Conservation (phyloP, 192 early-diverging fungal species). For the Coemansia sp. region DNA sequence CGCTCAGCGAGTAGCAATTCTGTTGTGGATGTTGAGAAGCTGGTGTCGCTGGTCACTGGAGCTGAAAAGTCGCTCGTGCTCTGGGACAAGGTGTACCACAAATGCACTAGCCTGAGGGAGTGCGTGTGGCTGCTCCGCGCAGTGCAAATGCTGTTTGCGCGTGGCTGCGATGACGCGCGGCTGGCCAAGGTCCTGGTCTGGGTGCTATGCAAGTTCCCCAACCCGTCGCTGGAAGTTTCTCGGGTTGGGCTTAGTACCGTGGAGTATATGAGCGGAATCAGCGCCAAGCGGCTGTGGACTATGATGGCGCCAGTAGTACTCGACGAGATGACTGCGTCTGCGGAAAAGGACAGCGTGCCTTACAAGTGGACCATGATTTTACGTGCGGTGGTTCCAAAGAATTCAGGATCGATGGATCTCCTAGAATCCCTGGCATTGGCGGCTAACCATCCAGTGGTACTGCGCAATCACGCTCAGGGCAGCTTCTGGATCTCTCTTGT, state of each 20-base stretch:
- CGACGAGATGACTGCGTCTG: conserved; percentile 21
- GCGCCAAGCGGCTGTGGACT: conserved; percentile 32
- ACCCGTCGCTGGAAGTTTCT: conserved; percentile 23
- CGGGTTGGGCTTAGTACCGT: conserved; percentile 9
- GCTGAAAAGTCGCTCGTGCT: conserved; percentile 76
- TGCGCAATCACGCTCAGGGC: conserved; percentile 53
- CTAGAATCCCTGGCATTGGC: conserved; percentile 65
- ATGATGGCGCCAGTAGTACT: conserved; percentile 19
- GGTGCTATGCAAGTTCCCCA: conserved; percentile 48
- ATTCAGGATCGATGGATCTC: conserved; percentile 9
- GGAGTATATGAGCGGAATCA: conserved; percentile 22
- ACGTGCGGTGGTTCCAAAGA: conserved; percentile 14
- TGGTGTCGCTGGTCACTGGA: conserved; percentile 36
- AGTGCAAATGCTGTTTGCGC: conserved; percentile 46
- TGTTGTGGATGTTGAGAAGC: conserved; percentile 26
- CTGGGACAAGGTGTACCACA: conserved; percentile 84
- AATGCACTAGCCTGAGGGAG: conserved; percentile 66
- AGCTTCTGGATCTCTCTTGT: conserved; percentile 88
- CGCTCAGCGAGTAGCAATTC: conserved; percentile 9
- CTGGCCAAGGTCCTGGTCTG: conserved; percentile 27
- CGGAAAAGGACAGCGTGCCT: neutral
- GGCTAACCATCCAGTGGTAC: conserved; percentile 32
- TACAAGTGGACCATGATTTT: conserved; percentile 32
- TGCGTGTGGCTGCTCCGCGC: conserved; percentile 72
- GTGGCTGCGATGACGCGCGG: conserved; percentile 35